Evolutionary conservation across 164 flowering plant genomes (phyloP).

Genomic region (Vitis amurensis): DNA sequence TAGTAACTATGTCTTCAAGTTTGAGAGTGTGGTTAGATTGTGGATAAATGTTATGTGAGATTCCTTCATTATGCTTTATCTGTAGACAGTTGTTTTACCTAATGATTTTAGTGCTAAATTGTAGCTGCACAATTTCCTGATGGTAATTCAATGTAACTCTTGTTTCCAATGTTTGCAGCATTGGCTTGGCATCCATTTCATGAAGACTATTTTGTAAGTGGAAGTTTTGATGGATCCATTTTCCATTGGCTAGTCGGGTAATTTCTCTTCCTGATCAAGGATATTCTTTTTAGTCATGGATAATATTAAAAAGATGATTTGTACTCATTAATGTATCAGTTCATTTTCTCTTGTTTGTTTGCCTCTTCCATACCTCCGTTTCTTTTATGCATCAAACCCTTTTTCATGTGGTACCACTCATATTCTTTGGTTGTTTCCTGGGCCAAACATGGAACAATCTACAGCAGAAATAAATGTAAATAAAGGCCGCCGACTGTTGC

Average conservation of each 20-base stretch:
- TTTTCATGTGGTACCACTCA: too few species aligned
- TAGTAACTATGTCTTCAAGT: too few species aligned
- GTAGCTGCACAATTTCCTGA: too few species aligned
- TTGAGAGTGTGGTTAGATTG: too few species aligned
- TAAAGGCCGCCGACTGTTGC: too few species aligned
- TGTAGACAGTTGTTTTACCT: neutral
- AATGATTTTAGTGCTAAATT: neutral
- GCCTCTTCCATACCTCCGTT: too few species aligned
- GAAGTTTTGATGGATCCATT: slow-evolving; percentile 96
- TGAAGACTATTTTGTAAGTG: slow-evolving; percentile 98
- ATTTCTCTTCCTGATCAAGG: slow-evolving; percentile 10
- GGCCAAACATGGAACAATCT: too few species aligned
- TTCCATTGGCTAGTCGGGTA: slow-evolving; percentile 99
- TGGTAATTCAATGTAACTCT: neutral
- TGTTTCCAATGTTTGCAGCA: slow-evolving; percentile 41
- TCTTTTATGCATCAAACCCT: too few species aligned
- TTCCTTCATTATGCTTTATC: neutral
- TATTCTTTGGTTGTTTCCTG: too few species aligned
- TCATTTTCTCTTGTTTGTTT: too few species aligned
- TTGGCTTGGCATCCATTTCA: slow-evolving; percentile 99
- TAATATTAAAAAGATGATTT: too few species aligned
- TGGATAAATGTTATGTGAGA: neutral
- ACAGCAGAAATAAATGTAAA: too few species aligned
- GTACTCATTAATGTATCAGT: neutral
- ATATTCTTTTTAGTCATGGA: neutral